Evolutionary conservation across 139 green algal genomes (phyloP), one percentile per base, ranked within the genome.

Genomic region (Tetraselmis chui): DNA sequence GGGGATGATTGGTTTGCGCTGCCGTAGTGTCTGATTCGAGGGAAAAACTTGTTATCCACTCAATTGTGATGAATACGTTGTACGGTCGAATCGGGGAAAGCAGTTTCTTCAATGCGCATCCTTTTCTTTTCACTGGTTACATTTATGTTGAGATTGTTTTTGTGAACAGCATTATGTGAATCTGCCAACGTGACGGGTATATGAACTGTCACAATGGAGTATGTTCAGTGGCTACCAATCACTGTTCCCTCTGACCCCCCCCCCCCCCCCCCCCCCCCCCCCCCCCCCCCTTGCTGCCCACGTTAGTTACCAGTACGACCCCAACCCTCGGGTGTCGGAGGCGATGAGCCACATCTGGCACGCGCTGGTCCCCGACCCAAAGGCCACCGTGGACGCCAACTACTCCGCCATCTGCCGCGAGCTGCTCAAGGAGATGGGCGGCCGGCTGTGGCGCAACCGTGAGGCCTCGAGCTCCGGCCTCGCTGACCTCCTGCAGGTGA

Each of bases 391-490:
- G 26, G n/a, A 28, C 74, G 26, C 74, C 74, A 77, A 28, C 26
- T 77, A 29, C 74, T 2, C 74, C 26, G 23, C 74, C 26, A 67
- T 67, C 24, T 80, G 31, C 5, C 2, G 74, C 23, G 22, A 82
- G 79, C 79, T 90, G 75, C 79, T 97, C 67, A 59, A 74, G 74
- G 92, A 98, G 82, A 90, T 94, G 80, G 92, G 90, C 5, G 91
- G 87, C 22, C 85, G 91, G 22, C 83, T 95, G 87, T 99, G 95
- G 95, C 92, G 95, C 29, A 90, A 90, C 31, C 85, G 96, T 1
- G 94, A 99, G 91, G 89, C 93, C 22, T 85, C 90, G 0, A 90
- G 83, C 79, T 75, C 85, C 0, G 95, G 92, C 1, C 77, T 94
- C 30, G 81, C 86, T 23, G 96, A 98, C 80, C 85, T 98, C 75